Base-by-base conservation (phyloP, 257 asterid species). In the Primulina eburnea region DNA sequence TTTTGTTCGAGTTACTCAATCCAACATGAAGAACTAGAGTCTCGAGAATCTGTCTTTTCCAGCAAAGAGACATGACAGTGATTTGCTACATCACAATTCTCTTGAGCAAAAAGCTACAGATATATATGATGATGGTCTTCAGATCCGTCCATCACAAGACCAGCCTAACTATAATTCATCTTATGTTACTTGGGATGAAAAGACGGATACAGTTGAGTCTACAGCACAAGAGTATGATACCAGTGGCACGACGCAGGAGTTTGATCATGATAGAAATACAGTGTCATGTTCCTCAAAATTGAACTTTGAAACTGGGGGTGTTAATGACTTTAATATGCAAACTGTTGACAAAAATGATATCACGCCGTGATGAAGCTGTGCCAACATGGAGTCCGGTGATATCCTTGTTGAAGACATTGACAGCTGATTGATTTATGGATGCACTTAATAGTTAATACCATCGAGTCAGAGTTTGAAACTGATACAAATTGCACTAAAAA, bases 361-460 rank as follows among this genome's bases (percentile, higher is more conserved):
- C 60, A 73, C 63, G 70, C 73, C 70, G 72, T 71, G 50, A 72
- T 69, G 76, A 78, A 76, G 80, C 68, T 56, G 57, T 65, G 62
- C 71, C 70, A 60, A 58, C 69, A 8, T 58, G n/a, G 76, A 69
- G 14, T 34, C 79, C 69, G 75, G 38, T 61, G 79, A 82, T 71
- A 74, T 43, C 67, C 84, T 59, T 79, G 78, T 62, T 55, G 89
- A 74, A 73, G 89, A 85, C 52, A 64, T 82, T 17, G 89, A 84
- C 71, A 87, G 77, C 88, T 6, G 97, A 90, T 72, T 59, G 82
- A 74, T 91, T 76, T 71, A 83, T 88, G 81, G 99, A 94, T 83
- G 99, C 99, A 38, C 98, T 94, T 77, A 91, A 94, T 81, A 38
- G 97, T 94, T 77, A 91, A 94, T 81, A 80, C 87, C 61, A 89